Percentiles rank a stretch among this genome's conserved stretches.
phyloP scores from a whole-genome alignment of 805 yeast species.

The Metschnikowia lunata region DNA sequence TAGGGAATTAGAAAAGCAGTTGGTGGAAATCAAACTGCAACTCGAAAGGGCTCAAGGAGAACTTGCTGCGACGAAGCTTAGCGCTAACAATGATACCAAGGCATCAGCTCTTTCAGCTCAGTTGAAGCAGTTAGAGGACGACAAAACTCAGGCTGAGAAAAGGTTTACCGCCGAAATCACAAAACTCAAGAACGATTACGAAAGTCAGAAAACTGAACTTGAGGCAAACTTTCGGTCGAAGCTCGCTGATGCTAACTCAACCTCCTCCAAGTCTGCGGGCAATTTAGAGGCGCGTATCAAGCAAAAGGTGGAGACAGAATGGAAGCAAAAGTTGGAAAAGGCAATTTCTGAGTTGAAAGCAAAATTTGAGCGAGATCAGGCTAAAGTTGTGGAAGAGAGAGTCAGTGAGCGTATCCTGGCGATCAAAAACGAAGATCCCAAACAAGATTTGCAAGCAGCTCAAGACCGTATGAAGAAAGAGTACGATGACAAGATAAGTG shows the following conservation, averaged over 20 bases:
- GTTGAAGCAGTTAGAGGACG: slow-evolving; percentile 5
- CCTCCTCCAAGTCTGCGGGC: background rate
- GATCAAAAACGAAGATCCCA: background rate
- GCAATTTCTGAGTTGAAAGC: slow-evolving; percentile 20
- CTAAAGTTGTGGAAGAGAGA: slow-evolving; percentile 6
- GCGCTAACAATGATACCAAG: slow-evolving; percentile 3
- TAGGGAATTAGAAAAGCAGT: slow-evolving; percentile 22
- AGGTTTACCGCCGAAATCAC: slow-evolving; percentile 10
- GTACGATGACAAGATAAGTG: slow-evolving; percentile 19
- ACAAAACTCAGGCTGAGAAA: slow-evolving; percentile 8
- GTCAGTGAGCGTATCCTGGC: slow-evolving; percentile 18
- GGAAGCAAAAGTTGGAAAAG: slow-evolving; percentile 18
- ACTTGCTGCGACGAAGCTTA: background rate
- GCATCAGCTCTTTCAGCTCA: slow-evolving; percentile 10
- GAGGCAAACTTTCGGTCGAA: slow-evolving; percentile 16
- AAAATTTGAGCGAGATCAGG: slow-evolving; percentile 35
- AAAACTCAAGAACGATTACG: slow-evolving; percentile 28
- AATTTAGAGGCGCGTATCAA: slow-evolving; percentile 13
- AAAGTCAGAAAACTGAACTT: slow-evolving; percentile 22
- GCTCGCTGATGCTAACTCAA: slow-evolving; percentile 18
- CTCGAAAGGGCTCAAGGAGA: slow-evolving; percentile 6
- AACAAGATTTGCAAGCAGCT: slow-evolving; percentile 10
- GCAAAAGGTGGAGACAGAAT: slow-evolving; percentile 24
- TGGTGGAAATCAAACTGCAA: slow-evolving; percentile 9
- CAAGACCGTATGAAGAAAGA: slow-evolving; percentile 17